These are phyloP conservation scores for Vanderwaltozyma polyspora DNA, from an alignment of 805 yeast genomes.

Conservation along the genomic window DNA sequence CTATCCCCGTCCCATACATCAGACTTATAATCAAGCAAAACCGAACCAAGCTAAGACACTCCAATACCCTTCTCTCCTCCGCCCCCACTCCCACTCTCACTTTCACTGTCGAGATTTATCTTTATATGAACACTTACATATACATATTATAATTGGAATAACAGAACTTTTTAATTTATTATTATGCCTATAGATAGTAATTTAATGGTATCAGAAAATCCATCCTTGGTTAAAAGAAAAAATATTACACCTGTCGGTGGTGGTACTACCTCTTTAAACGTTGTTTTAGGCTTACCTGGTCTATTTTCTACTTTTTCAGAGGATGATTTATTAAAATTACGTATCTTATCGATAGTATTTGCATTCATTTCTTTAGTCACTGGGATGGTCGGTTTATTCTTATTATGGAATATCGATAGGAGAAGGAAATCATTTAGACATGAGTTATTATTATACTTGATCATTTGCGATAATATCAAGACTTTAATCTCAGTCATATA, in stretches of 20 bases:
- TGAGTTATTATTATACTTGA: constrained; percentile 53
- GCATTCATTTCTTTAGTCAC: constrained; percentile 38
- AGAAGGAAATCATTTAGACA: constrained; percentile 55
- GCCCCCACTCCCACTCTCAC: not conserved
- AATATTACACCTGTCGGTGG: not conserved
- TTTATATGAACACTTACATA: too few species aligned
- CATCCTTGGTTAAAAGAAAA: constrained; percentile 1
- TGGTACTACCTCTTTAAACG: constrained; percentile 25
- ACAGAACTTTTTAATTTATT: too few species aligned
- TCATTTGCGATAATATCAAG: constrained; percentile 66
- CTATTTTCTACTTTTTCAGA: constrained; percentile 20
- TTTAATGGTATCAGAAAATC: not conserved
- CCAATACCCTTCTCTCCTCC: not conserved
- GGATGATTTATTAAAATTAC: constrained; percentile 13
- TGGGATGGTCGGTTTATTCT: constrained; percentile 53
- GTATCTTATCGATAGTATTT: constrained; percentile 38
- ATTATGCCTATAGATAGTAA: not conserved
- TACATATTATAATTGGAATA: too few species aligned
- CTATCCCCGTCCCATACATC: too few species aligned
- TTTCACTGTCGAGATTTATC: not conserved
- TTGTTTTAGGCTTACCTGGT: constrained; percentile 26
- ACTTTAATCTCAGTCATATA: constrained; percentile 57
- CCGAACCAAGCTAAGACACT: too few species aligned
- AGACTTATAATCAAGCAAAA: too few species aligned
- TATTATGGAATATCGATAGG: constrained; percentile 53